Evolutionary conservation across 352 stramenopile genomes (phyloP).

Genomic region (Stramenopiles sp.): DNA sequence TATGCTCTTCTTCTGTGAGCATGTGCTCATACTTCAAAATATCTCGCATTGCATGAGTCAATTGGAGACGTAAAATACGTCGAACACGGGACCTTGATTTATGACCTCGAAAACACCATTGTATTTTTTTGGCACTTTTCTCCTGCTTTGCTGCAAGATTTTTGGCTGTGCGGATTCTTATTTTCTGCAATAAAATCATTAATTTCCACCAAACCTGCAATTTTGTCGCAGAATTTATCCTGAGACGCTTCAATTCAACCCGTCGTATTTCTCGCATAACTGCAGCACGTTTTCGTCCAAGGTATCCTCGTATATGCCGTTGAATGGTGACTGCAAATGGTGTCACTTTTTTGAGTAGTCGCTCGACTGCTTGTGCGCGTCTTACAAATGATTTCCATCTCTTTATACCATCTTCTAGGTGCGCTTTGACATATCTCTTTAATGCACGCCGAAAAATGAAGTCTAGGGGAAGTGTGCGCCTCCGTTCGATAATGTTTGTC

Average conservation of each 20-base stretch:
- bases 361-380: not conserved
- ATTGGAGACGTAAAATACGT: not conserved
- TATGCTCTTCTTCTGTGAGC: not conserved
- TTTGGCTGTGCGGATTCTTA: not conserved
- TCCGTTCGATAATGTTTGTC: not conserved
- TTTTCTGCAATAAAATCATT: not conserved
- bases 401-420: not conserved
- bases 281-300: not conserved
- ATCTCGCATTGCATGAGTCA: not conserved
- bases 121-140: not conserved
- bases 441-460: not conserved
- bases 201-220: not conserved
- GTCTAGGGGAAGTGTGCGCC: not conserved
- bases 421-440: not conserved
- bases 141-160: not conserved
- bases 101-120: not conserved
- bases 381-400: not conserved
- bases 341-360: not conserved
- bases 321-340: not conserved
- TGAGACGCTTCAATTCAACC: not conserved
- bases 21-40: not conserved
- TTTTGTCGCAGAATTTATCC: not conserved
- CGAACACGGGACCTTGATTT: not conserved
- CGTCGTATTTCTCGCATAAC: not conserved
- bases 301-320: not conserved